Evolutionary conservation across 1,139 yeast species (phyloP), one percentile per base, ranked within the genome.

Genomic region (Nakaseomyces sp.): DNA sequence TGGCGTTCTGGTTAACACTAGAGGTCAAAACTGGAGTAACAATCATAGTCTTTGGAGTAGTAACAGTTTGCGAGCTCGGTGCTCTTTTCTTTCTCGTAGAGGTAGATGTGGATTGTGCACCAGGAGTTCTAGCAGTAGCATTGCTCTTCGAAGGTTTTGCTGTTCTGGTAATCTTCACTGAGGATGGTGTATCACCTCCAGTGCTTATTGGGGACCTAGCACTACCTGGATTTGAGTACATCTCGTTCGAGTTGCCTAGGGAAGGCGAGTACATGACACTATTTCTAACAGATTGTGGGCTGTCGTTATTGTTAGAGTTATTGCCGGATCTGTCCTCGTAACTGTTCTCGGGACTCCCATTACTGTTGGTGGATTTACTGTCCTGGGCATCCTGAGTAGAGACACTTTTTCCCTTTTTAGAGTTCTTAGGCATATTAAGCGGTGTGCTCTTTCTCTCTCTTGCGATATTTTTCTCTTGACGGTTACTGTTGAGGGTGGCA

Each of bases 31-130:
- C 28, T n/a, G 38, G 38, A 22, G 38, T 35, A 20, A 35, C 28
- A 22, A 35, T 22, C 38, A 35, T 35, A 20, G 38, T 35, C n/a
- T 35, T 35, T 8, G 38, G 38, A n/a, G 38, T 35, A n/a, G 38
- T 35, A 4, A 35, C 28, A 7, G 28, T 13, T 35, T 35, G 38
- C 12, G 38, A 20, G 8, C 18, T 3, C 22, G 38, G 5, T 10
- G 8, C 18, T 15, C 38, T 20, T n/a, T 35, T 35, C 18, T 22
- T 35, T 12, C 18, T 26, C 12, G 8, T 5, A 9, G 29, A 8
- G 24, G 24, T 32, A 7, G 22, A 5, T 5, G 33, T 30, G 5
- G 38, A 15, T 28, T 35, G 38, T 22, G 28, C 18, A 20, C 6
- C 17, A 13, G 38, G 38, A 5, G 38, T 35, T 35, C n/a, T 35